Percentiles rank a stretch among this genome's conserved stretches.
phyloP scores from a whole-genome alignment of 371 early-diverging fungal species.

The Syncephalastrum monosporum region DNA sequence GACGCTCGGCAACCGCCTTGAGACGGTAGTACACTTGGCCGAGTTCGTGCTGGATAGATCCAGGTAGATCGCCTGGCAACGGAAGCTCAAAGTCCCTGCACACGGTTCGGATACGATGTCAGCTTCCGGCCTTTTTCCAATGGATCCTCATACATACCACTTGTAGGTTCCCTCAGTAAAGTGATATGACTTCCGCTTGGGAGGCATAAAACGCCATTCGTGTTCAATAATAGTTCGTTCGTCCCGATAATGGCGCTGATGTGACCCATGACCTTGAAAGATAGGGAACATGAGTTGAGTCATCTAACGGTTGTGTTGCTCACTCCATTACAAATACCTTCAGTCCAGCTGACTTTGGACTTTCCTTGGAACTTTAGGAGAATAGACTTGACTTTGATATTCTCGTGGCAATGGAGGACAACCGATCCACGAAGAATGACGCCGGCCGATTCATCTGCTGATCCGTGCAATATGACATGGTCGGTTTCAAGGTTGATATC shows the following conservation, averaged over 20 bases:
- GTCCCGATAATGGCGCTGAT: conserved; percentile 45
- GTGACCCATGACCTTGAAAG: conserved; percentile 35
- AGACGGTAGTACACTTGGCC: conserved; percentile 40
- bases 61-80: conserved; percentile 52
- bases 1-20: conserved; percentile 45
- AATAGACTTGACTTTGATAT: conserved; percentile 40
- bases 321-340: conserved; percentile 26
- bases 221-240: conserved; percentile 42
- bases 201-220: conserved; percentile 44
- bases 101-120: background rate
- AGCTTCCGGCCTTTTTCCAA: background rate
- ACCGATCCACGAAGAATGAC: conserved; percentile 46
- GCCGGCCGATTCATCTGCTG: conserved; percentile 45
- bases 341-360: conserved; percentile 43
- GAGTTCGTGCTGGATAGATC: conserved; percentile 36
- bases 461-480: conserved; percentile 45
- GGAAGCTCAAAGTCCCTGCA: conserved; percentile 51
- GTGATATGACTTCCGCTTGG: conserved; percentile 35
- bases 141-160: conserved; percentile 29
- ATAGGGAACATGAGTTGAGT: conserved; percentile 1
- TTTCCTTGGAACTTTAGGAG: conserved; percentile 44
- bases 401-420: conserved; percentile 37
- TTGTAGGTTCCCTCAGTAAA: conserved; percentile 38
- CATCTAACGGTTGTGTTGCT: background rate
- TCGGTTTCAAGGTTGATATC: conserved; percentile 40